Evolutionary conservation across 2,329 filamentous ascomycete species (phyloP).

Genomic region (Penicillium sp.): DNA sequence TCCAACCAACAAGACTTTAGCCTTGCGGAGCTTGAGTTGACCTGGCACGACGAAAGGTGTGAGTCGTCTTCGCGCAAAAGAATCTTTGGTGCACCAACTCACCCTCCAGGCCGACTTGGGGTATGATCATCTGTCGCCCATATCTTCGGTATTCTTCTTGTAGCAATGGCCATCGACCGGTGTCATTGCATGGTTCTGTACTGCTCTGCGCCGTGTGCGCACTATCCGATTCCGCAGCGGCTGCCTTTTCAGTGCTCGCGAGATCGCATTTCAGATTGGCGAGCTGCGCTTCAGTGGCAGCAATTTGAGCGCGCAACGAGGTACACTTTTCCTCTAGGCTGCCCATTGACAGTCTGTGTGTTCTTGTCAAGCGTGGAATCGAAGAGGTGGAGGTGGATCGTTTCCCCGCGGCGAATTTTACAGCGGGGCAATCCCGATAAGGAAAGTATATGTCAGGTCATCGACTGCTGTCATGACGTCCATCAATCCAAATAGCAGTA

Average conservation of each 20-base stretch:
- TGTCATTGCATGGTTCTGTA: background rate
- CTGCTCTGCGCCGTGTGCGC: conserved; percentile 3
- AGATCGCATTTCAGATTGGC: conserved; percentile 34
- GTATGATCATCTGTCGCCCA: conserved; percentile 83
- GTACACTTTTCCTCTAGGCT: conserved; percentile 25
- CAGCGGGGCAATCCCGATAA: too few species aligned
- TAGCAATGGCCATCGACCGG: conserved; percentile 59
- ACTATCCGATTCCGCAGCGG: conserved; percentile 14
- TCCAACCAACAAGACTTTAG: conserved; percentile 74
- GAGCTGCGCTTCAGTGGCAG: conserved; percentile 34
- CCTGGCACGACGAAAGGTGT: conserved; percentile 44
- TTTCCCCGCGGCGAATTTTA: too few species aligned
- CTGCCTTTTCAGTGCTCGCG: conserved; percentile 26
- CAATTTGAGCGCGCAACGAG: conserved; percentile 35
- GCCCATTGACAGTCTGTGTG: conserved; percentile 5
- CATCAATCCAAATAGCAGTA: too few species aligned
- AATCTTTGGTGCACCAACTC: too few species aligned
- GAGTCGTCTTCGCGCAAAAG: too few species aligned
- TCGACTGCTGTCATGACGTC: too few species aligned
- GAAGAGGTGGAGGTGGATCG: too few species aligned
- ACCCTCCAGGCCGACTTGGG: conserved; percentile 72
- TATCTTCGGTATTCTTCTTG: conserved; percentile 77
- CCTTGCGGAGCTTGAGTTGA: conserved; percentile 64
- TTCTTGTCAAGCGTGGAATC: too few species aligned
- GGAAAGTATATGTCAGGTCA: too few species aligned